A percentile compares a stretch with the other conserved stretches of the same genome.
phyloP scores from a whole-genome alignment of 257 asterid genomes.

The Rhazya stricta region DNA sequence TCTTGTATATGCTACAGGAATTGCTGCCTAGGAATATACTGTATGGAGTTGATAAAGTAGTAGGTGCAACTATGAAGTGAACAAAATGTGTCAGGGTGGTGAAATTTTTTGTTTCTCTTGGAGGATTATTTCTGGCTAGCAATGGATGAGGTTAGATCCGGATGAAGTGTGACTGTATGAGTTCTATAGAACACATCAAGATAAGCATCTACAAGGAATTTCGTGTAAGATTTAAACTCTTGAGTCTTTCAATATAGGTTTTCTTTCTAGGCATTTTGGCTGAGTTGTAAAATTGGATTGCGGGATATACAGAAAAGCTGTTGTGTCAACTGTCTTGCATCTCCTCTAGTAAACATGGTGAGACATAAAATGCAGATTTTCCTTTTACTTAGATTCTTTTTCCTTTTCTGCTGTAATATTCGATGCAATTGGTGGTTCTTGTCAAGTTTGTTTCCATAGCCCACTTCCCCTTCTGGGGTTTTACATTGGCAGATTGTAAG shows the following conservation, averaged over 20 bases:
- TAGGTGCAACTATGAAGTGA: conserved; percentile 33
- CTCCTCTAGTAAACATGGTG: conserved; percentile 20
- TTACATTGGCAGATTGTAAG: conserved; percentile 15
- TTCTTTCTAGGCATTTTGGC: conserved; percentile 34
- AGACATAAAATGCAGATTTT: conserved; percentile 18
- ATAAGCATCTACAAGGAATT: conserved; percentile 28
- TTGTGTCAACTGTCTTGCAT: conserved; percentile 26
- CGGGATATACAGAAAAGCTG: conserved; percentile 29
- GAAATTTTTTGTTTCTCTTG: conserved; percentile 26
- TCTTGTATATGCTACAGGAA: conserved; percentile 37
- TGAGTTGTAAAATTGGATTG: conserved; percentile 44
- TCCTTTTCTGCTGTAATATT: conserved; percentile 17
- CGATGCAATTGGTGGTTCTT: neutral
- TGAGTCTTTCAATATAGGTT: conserved; percentile 38
- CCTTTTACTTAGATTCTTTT: conserved; percentile 9
- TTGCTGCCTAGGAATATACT: conserved; percentile 55
- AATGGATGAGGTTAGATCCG: conserved; percentile 27
- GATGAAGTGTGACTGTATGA: conserved; percentile 5
- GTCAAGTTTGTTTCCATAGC: neutral
- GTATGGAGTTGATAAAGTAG: conserved; percentile 29
- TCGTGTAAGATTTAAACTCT: conserved; percentile 38
- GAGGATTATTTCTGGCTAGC: conserved; percentile 32
- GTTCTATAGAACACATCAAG: conserved; percentile 32
- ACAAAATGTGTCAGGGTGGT: conserved; percentile 25
- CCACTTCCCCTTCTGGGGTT: neutral